Base-by-base conservation (phyloP, 768 basidiomycete genomes). In the Boletus sp. region DNA sequence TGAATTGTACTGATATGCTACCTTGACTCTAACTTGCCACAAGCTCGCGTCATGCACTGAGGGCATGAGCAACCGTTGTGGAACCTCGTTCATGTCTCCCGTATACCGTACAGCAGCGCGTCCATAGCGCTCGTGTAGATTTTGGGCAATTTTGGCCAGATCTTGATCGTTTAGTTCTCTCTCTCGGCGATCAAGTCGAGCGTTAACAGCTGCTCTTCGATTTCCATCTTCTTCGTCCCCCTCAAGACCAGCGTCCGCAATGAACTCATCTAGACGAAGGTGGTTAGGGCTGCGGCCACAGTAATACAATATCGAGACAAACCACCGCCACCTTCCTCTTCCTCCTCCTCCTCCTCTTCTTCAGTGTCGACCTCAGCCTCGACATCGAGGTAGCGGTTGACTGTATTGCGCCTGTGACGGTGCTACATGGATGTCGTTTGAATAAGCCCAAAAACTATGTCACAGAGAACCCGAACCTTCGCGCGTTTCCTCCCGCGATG, bases 351-450 rank as follows among this genome's bases (percentile, higher is more conserved):
- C 28, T 98, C 97, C 36, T 97, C 96, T 4, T 98, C 97, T 18
- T 98, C 97, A 32, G 97, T 94, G 63, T 94, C 94, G 18, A 96
- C 95, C 70, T 94, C 93, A 53, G 94, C 94, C 76, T 96, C 93
- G 55, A 95, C 82, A 83, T 98, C 97, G 63, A 98, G 78, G 86
- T 94, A 99, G 61, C 87, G 86, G 69, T 84, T 90, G 28, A 83
- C 80, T 17, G 80, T 77, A 52, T 76, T 74, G 49, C 83, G 83
- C 72, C 83, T 87, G 71, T 89, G 87, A 57, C 85, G 83, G 57
- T 81, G 85, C 84, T 86, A 51, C 47, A 44, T 45, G 57, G 36
- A 42, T 18, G 37, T 41, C 28, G 52, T 33, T 24, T 54, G 59
- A 60, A 54, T 20, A 54, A 39, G 59, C 58, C 44, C 48, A 4